Percentiles rank a stretch among this genome's conserved stretches.
Conservation (phyloP, 495 filamentous ascomycete species). For the Penicillium verhagenii region DNA sequence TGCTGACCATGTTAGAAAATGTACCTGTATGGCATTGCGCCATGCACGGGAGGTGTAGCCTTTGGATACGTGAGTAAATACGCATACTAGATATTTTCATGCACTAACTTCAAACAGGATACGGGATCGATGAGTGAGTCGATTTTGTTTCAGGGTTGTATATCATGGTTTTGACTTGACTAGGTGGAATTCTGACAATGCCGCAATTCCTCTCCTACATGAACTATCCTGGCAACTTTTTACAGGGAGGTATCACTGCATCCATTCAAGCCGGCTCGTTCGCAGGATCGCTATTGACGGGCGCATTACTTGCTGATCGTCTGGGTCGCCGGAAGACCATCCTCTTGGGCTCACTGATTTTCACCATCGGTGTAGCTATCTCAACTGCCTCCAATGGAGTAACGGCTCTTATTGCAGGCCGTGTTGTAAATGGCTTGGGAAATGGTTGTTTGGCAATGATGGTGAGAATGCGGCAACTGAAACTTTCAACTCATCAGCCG, state of each 20-base stretch:
- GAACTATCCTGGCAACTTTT: conserved; percentile 19
- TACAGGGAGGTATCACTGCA: conserved; percentile 38
- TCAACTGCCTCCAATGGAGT: conserved; percentile 60
- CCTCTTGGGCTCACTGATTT: conserved; percentile 64
- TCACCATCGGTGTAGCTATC: conserved; percentile 69
- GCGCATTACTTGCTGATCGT: conserved; percentile 60
- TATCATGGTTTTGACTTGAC: background rate
- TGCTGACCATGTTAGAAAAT: conserved; percentile 14
- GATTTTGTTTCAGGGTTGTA: background rate
- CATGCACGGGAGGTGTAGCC: conserved; percentile 29
- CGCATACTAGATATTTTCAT: background rate
- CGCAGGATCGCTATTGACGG: conserved; percentile 61
- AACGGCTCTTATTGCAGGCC: conserved; percentile 65
- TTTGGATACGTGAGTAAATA: conserved; percentile 30
- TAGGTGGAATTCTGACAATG: conserved; percentile 21
- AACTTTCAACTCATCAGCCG: conserved; percentile 69
- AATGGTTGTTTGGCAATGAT: conserved; percentile 47
- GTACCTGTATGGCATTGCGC: conserved; percentile 33
- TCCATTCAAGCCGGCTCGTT: conserved; percentile 69
- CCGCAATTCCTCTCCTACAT: conserved; percentile 25
- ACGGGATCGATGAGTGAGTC: conserved; percentile 21
- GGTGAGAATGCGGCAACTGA: conserved; percentile 69
- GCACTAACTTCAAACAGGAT: conserved; percentile 14
- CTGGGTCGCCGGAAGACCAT: conserved; percentile 64
- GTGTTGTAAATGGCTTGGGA: conserved; percentile 64